Evolutionary conservation across 2,329 filamentous ascomycete genomes (phyloP).

Genomic region (Xylariaceae sp.): DNA sequence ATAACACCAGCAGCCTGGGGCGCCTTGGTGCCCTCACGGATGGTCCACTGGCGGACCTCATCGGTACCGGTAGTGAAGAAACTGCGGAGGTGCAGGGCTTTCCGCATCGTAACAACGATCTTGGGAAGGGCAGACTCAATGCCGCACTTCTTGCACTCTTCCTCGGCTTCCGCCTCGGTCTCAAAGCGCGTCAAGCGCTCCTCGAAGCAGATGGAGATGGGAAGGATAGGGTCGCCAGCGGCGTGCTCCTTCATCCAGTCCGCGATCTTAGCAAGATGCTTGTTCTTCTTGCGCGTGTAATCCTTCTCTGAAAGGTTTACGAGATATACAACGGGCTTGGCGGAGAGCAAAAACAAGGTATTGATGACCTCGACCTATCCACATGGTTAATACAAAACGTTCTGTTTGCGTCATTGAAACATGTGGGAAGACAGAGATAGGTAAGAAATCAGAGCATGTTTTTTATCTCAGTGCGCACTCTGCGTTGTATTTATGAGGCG

Average conservation of each 20-base stretch:
- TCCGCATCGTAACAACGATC: slow-evolving; percentile 88
- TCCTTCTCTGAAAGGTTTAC: slow-evolving; percentile 97
- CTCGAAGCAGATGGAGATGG: slow-evolving; percentile 88
- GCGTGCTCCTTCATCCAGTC: slow-evolving; percentile 95
- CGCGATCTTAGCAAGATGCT: slow-evolving; percentile 87
- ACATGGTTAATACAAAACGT: slow-evolving; percentile 26
- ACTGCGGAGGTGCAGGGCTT: slow-evolving; percentile 79
- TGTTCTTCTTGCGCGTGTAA: slow-evolving; percentile 99
- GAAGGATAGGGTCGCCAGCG: slow-evolving; percentile 81
- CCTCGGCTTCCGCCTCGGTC: slow-evolving; percentile 68
- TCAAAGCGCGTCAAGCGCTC: slow-evolving; percentile 80
- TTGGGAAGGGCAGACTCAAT: slow-evolving; percentile 89
- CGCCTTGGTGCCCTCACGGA: slow-evolving; percentile 93
- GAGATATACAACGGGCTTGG: slow-evolving; percentile 94
- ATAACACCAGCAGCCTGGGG: slow-evolving; percentile 96
- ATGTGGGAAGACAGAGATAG: neutral
- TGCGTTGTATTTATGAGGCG: slow-evolving; percentile 67
- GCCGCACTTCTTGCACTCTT: slow-evolving; percentile 84
- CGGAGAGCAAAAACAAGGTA: slow-evolving; percentile 87
- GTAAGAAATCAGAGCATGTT: slow-evolving; percentile 58
- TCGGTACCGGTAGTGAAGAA: slow-evolving; percentile 97
- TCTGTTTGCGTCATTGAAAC: neutral
- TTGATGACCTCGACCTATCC: slow-evolving; percentile 92
- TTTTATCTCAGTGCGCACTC: slow-evolving; percentile 84
- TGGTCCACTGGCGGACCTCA: slow-evolving; percentile 97